Evolutionary conservation across 176 grass and related monocot genomes (phyloP).

Genomic region (Eragrostis nindensis): DNA sequence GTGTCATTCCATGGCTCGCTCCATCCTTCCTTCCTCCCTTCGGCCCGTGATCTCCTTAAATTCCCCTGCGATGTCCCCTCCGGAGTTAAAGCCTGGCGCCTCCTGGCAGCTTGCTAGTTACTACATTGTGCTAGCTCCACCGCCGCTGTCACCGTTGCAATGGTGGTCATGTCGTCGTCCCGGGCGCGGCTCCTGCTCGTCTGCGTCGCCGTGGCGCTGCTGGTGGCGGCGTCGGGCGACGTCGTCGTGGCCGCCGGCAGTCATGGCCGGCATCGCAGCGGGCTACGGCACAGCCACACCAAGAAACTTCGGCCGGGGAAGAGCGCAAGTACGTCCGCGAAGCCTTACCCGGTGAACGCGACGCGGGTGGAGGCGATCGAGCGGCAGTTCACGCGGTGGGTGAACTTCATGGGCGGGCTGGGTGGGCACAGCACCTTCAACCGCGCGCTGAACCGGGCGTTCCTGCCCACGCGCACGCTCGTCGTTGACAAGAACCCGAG

Average conservation of each 20-base stretch:
- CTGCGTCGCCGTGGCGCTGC: background rate
- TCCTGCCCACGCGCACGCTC: constrained; percentile 57
- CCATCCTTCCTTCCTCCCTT: background rate
- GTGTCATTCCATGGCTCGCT: constrained; percentile 17
- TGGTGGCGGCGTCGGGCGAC: background rate
- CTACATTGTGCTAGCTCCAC: background rate
- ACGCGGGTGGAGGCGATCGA: constrained; percentile 61
- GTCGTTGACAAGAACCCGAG: constrained; percentile 69
- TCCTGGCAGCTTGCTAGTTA: background rate
- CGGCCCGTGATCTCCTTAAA: constrained; percentile 54
- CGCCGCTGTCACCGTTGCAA: background rate
- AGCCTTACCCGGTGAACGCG: constrained; percentile 61
- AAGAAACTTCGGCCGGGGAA: constrained; percentile 55
- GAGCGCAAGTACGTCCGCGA: background rate
- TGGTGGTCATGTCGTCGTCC: background rate
- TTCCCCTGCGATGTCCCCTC: background rate
- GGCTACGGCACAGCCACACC: constrained; percentile 34
- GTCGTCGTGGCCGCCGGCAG: background rate
- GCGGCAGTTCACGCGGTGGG: constrained; percentile 81
- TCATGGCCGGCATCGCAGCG: background rate
- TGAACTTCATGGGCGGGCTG: constrained; percentile 61
- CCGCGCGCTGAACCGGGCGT: constrained; percentile 51
- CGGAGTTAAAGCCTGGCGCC: constrained; percentile 8
- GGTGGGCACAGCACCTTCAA: constrained; percentile 56
- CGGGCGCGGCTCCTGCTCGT: constrained; percentile 6